Percentiles rank a stretch among this genome's conserved stretches.
phyloP scores from a whole-genome alignment of 2,329 filamentous ascomycete genomes.

The Cercospora canescens region DNA sequence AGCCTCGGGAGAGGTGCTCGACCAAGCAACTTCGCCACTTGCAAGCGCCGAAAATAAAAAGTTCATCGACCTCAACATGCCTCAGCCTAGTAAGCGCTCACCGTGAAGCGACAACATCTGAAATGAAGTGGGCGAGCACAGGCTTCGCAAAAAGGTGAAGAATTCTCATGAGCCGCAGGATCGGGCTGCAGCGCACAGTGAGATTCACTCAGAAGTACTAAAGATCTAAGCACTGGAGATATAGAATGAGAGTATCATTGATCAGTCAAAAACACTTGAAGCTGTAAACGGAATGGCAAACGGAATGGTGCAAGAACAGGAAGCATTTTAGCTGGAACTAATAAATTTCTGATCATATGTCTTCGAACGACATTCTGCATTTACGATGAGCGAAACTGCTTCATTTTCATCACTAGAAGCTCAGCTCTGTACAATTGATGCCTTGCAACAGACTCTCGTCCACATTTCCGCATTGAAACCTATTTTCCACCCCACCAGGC shows the following conservation, averaged over 20 bases:
- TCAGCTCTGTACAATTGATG: slow-evolving; percentile 32
- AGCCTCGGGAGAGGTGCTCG: background rate
- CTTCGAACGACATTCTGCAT: background rate
- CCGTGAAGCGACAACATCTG: too few relatives aligned
- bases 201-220: background rate
- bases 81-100: background rate
- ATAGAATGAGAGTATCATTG: background rate
- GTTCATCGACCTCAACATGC: background rate
- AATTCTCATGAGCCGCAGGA: background rate
- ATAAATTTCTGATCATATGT: background rate
- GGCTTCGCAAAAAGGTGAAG: background rate
- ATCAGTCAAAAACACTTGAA: background rate
- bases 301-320: background rate
- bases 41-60: background rate
- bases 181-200: background rate
- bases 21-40: background rate
- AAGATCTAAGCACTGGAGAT: background rate
- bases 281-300: background rate
- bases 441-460: slow-evolving; percentile 32
- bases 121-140: too few relatives aligned
- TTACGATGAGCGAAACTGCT: background rate
- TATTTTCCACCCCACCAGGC: slow-evolving; percentile 29
- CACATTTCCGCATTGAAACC: slow-evolving; percentile 35
- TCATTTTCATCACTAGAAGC: background rate
- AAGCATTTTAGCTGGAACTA: background rate